These are phyloP conservation scores for Quercus gilva DNA, from an alignment of 306 rosid genomes.

Conservation along the genomic window DNA sequence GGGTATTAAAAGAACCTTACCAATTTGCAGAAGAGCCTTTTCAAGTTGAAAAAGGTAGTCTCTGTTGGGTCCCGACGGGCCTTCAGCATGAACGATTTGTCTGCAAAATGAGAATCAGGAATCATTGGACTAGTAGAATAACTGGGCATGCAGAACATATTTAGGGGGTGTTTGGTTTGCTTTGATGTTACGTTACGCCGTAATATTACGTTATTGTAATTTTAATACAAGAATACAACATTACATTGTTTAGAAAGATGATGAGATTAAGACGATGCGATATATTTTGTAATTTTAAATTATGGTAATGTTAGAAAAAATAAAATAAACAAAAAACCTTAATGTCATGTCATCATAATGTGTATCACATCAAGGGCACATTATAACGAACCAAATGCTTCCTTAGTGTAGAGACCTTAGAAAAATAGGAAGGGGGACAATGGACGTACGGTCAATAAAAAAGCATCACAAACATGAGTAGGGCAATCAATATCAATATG, in stretches of 20 bases:
- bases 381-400: no score
- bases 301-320: no score
- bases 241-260: no score
- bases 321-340: no score
- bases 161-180: no score
- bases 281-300: no score
- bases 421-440: neutral
- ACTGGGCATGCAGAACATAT: neutral
- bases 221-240: no score
- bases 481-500: neutral
- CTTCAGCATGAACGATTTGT: slow-evolving; percentile 68
- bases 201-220: no score
- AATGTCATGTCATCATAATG: no score
- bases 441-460: neutral
- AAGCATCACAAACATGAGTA: neutral
- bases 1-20: slow-evolving; percentile 32
- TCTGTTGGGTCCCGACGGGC: slow-evolving; percentile 90
- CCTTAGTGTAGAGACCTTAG: neutral
- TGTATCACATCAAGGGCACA: no score
- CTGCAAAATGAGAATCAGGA: slow-evolving; percentile 29
- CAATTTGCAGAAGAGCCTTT: slow-evolving; percentile 64
- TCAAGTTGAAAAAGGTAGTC: slow-evolving; percentile 89
- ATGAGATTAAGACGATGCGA: no score
- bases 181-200: no score
- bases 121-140: neutral